Conservation (phyloP, 2,329 filamentous ascomycete species). For the Clonostachys chloroleuca region DNA sequence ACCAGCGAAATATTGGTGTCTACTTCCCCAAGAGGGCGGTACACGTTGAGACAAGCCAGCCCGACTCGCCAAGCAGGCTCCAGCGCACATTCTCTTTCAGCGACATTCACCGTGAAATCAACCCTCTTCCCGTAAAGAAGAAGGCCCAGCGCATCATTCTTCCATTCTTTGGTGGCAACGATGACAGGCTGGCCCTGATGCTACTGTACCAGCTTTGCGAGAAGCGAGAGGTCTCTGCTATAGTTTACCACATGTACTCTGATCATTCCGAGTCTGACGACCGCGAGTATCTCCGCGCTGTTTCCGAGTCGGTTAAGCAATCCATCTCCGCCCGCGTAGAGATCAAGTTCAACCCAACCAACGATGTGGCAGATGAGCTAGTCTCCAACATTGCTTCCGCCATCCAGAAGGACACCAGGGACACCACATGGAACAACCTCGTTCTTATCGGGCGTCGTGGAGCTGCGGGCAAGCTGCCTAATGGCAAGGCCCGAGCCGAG, state of each 20-base stretch:
- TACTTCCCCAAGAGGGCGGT: slow-evolving; percentile 61
- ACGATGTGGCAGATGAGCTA: slow-evolving; percentile 6
- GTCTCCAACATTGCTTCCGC: slow-evolving; percentile 3
- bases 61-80: slow-evolving; percentile 34
- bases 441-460: slow-evolving; percentile 16
- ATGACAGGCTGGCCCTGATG: slow-evolving; percentile 75
- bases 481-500: slow-evolving; percentile 14
- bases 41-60: not conserved
- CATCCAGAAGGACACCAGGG: slow-evolving; percentile 10
- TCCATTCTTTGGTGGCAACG: slow-evolving; percentile 78
- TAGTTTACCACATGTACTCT: slow-evolving; percentile 50
- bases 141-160: slow-evolving; percentile 81
- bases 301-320: slow-evolving; percentile 10
- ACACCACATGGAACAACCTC: slow-evolving; percentile 14
- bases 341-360: slow-evolving; percentile 14
- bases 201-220: slow-evolving; percentile 81
- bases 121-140: slow-evolving; percentile 54
- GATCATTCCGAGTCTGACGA: slow-evolving; percentile 13
- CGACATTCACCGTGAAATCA: slow-evolving; percentile 49
- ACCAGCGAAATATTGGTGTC: slow-evolving; percentile 67
- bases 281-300: slow-evolving; percentile 17
- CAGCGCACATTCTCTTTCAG: slow-evolving; percentile 53
- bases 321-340: slow-evolving; percentile 9
- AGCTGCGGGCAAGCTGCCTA: slow-evolving; percentile 10
- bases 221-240: slow-evolving; percentile 74